Evolutionary conservation across 139 green algal species (phyloP).

Genomic region (Astrephomene gubernaculifera): DNA sequence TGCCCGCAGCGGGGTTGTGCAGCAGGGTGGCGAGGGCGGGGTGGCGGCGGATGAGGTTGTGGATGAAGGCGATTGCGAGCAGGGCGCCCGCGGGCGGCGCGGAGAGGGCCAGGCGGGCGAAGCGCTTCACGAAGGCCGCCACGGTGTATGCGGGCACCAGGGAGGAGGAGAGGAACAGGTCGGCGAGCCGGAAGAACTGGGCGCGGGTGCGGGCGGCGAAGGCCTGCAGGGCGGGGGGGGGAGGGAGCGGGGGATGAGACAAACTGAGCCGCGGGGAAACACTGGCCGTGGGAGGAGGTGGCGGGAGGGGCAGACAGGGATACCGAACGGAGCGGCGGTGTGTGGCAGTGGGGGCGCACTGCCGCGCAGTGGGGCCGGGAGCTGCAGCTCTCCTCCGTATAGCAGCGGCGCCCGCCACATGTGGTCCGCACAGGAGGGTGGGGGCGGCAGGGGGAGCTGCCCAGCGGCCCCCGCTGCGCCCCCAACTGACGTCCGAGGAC

Average conservation of each 20-base stretch:
- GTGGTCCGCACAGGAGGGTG: too few relatives aligned
- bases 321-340: too few relatives aligned
- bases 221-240: background rate
- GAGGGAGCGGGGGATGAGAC: background rate
- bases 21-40: constrained; percentile 87
- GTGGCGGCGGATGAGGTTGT: constrained; percentile 97
- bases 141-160: constrained; percentile 95
- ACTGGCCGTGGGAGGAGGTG: too few relatives aligned
- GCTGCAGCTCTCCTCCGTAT: too few relatives aligned
- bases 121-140: constrained; percentile 95
- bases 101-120: constrained; percentile 84
- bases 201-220: constrained; percentile 28
- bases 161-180: constrained; percentile 91
- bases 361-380: too few relatives aligned
- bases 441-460: too few relatives aligned
- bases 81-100: constrained; percentile 83
- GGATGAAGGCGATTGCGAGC: constrained; percentile 88
- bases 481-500: too few relatives aligned
- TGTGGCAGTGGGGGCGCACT: too few relatives aligned
- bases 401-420: too few relatives aligned
- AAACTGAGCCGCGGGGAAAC: too few relatives aligned
- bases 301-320: too few relatives aligned
- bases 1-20: constrained; percentile 65
- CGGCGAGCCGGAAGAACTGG: constrained; percentile 84
- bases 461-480: too few relatives aligned